Base-by-base conservation (phyloP, 78 protist genomes). In the Guillardia theta region DNA sequence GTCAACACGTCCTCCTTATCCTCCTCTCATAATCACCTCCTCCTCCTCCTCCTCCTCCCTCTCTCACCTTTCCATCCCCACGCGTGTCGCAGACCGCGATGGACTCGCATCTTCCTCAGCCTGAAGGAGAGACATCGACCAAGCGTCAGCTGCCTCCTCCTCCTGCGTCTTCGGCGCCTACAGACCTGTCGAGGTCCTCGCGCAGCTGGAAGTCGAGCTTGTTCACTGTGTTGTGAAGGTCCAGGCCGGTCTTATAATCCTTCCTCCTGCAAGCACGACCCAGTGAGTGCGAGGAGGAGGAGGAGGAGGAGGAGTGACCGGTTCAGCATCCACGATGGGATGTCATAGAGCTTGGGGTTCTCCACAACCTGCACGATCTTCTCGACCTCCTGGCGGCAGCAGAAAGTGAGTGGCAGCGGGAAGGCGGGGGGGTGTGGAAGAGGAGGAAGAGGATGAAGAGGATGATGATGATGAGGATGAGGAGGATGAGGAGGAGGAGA, bases 11-110 rank as follows among this genome's bases (percentile, higher is more conserved):
- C 58, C 58, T 50, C 58, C 58, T 15, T 15, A 10, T 50, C 58
- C 30, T 10, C 58, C 58, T 10, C 58, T 50, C 15, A 50, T 15
- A 10, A 50, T 10, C 58, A 15, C 58, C 10, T 10, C 58, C 15
- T 50, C 58, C 30, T 50, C 58, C 58, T 15, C 30, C 58, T 15
- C 30, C 58, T 50, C 58, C 58, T 50, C 30, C 58, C 58, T 50
- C 30, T 10, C 58, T 15, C 58, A 50, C 58, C 58, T 10, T 15
- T 10, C 58, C 58, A 10, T 50, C 58, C 58, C 83, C 83, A 70
- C 41, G 83, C 83, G 83, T 70, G 83, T 24, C 83, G 83, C 41
- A 70, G 22, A 1, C 83, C 83, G 83, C 83, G 83, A 43, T 70
- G 9, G 41, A 22, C 9, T 1, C 83, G 83, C 36, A 70, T 70